Percentiles rank a stretch among this genome's conserved stretches.
phyloP scores from a whole-genome alignment of 352 stramenopile species.

The Achlya hypogyna region DNA sequence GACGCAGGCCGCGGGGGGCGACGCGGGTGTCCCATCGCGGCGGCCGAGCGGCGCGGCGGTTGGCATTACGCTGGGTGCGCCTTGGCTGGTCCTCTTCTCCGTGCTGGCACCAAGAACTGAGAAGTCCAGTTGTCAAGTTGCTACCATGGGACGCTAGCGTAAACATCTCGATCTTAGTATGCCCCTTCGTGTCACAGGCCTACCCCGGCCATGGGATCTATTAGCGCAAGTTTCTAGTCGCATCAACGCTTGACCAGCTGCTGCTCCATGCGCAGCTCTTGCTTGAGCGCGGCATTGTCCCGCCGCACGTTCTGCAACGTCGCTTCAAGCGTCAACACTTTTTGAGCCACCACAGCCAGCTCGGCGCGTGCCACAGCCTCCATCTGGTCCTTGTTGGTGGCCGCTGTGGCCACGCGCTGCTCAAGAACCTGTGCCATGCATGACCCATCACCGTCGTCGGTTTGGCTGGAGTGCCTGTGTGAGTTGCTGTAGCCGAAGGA shows the following conservation, averaged over 20 bases:
- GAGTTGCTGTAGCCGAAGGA: not conserved
- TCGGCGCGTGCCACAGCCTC: not conserved
- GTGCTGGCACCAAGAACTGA: too few species aligned
- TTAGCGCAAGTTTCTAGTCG: not conserved
- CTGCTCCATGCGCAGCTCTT: conserved; percentile 18
- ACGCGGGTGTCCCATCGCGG: too few species aligned
- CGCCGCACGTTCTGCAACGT: not conserved
- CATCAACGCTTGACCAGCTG: not conserved
- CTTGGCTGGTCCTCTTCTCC: too few species aligned
- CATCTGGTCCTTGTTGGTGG: not conserved
- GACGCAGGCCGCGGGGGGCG: too few species aligned
- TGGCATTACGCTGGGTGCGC: too few species aligned
- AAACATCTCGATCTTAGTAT: not conserved
- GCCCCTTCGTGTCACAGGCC: not conserved
- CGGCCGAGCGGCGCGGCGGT: too few species aligned
- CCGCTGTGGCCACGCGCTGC: not conserved
- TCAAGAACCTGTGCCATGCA: not conserved
- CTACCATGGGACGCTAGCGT: not conserved
- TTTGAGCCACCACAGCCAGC: not conserved
- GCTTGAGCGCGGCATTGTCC: conserved; percentile 12
- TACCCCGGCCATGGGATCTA: not conserved
- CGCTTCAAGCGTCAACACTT: not conserved
- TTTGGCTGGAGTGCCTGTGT: not conserved
- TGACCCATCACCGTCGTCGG: too few species aligned
- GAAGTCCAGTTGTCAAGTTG: too few species aligned